A percentile compares a stretch with the other conserved stretches of the same genome.
These are phyloP conservation scores for Stachybotrys chartarum DNA, from an alignment of 2,329 filamentous ascomycete genomes.

Conservation along the genomic window DNA sequence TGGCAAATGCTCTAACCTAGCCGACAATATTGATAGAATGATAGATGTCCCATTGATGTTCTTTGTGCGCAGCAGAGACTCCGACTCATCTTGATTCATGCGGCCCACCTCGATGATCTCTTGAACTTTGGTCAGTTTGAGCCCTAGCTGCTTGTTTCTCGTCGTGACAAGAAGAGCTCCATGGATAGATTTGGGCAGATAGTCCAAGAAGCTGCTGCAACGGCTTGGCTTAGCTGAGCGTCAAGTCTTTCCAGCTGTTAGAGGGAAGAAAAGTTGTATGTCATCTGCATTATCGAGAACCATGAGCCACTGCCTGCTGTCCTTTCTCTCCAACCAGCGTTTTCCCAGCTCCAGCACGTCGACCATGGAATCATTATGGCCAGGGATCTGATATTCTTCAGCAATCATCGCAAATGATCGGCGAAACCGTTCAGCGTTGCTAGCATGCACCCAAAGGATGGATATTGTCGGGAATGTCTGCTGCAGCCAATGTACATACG, in stretches of 20 bases:
- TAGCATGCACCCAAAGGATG: slow-evolving; percentile 24
- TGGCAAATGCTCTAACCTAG: slow-evolving; percentile 21
- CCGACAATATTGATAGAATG: slow-evolving; percentile 11
- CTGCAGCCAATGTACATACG: neutral
- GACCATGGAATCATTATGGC: slow-evolving; percentile 9
- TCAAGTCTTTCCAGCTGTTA: neutral
- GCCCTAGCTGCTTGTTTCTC: slow-evolving; percentile 21
- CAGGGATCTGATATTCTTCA: slow-evolving; percentile 12
- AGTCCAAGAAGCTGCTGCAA: slow-evolving; percentile 1
- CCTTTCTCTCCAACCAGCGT: slow-evolving; percentile 15
- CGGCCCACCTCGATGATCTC: slow-evolving; percentile 14
- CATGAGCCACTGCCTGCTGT: slow-evolving; percentile 10
- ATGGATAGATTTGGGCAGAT: slow-evolving; percentile 19
- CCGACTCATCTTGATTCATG: slow-evolving; percentile 18
- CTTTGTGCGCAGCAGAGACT: slow-evolving; percentile 13
- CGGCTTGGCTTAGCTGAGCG: neutral
- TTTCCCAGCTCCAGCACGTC: slow-evolving; percentile 16
- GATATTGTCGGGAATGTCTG: slow-evolving; percentile 6
- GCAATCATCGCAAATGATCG: slow-evolving; percentile 17
- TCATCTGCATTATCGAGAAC: slow-evolving; percentile 8
- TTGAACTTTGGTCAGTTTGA: slow-evolving; percentile 9
- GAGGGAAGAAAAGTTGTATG: slow-evolving; percentile 2
- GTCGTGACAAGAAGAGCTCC: slow-evolving; percentile 25
- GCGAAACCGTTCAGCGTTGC: slow-evolving; percentile 17
- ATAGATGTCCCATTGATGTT: neutral